Percentiles rank a stretch among this genome's conserved stretches.
These are phyloP conservation scores for Amyloporia xantha DNA, from an alignment of 768 basidiomycete species.

Conservation along the genomic window DNA sequence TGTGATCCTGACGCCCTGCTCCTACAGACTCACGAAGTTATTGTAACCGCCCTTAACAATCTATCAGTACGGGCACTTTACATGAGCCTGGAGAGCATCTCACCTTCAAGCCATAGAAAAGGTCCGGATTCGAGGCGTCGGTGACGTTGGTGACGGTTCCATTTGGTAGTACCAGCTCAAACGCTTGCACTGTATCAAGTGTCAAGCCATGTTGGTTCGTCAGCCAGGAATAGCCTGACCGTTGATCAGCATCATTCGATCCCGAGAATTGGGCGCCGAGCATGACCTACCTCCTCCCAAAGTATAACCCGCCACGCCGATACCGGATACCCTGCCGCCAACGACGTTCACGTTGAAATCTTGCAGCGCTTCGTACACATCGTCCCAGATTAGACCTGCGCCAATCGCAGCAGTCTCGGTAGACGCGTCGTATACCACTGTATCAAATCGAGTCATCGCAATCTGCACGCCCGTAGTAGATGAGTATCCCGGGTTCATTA, in stretches of 20 bases:
- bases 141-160: slow-evolving; percentile 35
- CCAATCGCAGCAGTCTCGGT: slow-evolving; percentile 24
- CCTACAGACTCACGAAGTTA: slow-evolving; percentile 42
- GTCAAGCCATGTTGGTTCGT: slow-evolving; percentile 58
- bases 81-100: background rate
- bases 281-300: slow-evolving; percentile 49
- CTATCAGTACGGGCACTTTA: background rate
- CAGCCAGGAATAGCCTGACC: slow-evolving; percentile 54
- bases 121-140: slow-evolving; percentile 25
- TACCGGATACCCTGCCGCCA: slow-evolving; percentile 51
- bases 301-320: slow-evolving; percentile 24
- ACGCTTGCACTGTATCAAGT: slow-evolving; percentile 45
- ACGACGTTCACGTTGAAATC: slow-evolving; percentile 41
- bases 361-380: slow-evolving; percentile 49
- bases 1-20: slow-evolving; percentile 10
- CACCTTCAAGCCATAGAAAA: slow-evolving; percentile 41
- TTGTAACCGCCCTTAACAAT: slow-evolving; percentile 50
- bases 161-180: slow-evolving; percentile 51
- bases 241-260: background rate
- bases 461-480: slow-evolving; percentile 31
- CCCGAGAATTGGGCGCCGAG: background rate
- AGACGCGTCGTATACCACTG: slow-evolving; percentile 19
- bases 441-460: slow-evolving; percentile 25
- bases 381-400: slow-evolving; percentile 53
- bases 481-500: slow-evolving; percentile 28